Conservation (phyloP, 1,284 basidiomycete species). For the Ceratobasidium sp. region DNA sequence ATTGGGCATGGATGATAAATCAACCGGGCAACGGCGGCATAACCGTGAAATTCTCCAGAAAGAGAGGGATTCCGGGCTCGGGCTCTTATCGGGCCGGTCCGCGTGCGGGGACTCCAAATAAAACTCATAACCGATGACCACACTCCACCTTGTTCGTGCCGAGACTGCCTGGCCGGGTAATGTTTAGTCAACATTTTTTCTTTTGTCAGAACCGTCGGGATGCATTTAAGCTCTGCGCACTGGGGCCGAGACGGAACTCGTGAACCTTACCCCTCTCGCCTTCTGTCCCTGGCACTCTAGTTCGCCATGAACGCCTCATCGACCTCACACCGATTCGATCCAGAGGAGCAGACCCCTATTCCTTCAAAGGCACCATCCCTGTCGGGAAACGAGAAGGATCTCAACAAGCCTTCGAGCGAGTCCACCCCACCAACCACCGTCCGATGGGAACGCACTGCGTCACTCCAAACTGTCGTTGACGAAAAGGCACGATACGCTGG, state of each 20-base stretch:
- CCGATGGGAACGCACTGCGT: not conserved
- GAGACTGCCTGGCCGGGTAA: not conserved
- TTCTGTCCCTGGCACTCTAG: not conserved
- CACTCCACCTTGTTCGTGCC: slow-evolving; percentile 19
- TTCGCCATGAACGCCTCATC: slow-evolving; percentile 18
- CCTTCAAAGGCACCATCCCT: slow-evolving; percentile 34
- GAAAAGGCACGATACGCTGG: slow-evolving; percentile 20
- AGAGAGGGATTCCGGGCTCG: not conserved
- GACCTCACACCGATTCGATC: slow-evolving; percentile 20
- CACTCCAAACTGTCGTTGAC: slow-evolving; percentile 16
- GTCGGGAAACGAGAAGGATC: slow-evolving; percentile 15
- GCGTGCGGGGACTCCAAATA: not conserved
- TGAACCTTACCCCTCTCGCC: not conserved
- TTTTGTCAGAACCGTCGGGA: not conserved
- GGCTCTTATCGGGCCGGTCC: not conserved
- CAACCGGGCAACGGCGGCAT: not conserved
- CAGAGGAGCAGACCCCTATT: slow-evolving; percentile 33
- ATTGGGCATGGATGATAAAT: not conserved
- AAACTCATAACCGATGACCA: not conserved
- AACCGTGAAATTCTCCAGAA: not conserved
- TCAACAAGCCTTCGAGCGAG: not conserved
- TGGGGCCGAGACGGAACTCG: not conserved
- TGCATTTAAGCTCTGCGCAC: slow-evolving; percentile 6
- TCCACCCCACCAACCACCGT: not conserved
- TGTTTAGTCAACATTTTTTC: slow-evolving; percentile 37